phyloP scores from a whole-genome alignment of 768 basidiomycete genomes.

The Russula ochroleuca region DNA sequence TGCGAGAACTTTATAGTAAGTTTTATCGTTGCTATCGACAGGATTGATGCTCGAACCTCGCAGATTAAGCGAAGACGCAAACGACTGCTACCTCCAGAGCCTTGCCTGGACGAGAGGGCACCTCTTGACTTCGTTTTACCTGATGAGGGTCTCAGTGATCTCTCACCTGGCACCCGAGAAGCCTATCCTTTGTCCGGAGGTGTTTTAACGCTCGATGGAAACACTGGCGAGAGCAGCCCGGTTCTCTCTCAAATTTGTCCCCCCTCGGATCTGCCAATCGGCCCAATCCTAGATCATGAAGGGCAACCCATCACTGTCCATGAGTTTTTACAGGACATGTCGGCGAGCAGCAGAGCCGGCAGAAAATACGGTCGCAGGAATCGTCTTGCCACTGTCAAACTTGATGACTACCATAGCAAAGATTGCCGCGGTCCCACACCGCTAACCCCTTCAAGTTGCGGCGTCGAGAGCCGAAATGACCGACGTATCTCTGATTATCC shows the following conservation, averaged over 20 bases:
- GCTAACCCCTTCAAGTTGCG: background rate
- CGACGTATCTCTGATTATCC: background rate
- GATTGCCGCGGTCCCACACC: background rate
- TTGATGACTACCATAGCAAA: background rate
- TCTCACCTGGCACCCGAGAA: background rate
- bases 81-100: background rate
- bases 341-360: background rate
- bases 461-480: background rate
- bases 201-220: background rate
- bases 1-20: constrained; percentile 14
- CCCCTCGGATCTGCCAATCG: background rate
- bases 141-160: background rate
- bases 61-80: constrained; percentile 25
- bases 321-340: constrained; percentile 8
- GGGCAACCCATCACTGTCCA: constrained; percentile 11
- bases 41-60: background rate
- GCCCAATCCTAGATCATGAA: background rate
- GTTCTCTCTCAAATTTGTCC: background rate
- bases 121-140: background rate
- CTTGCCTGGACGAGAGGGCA: background rate
- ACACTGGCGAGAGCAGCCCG: background rate
- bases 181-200: background rate
- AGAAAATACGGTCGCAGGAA: constrained; percentile 15
- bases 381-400: background rate
- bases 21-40: background rate